These are phyloP conservation scores for Lachnellula suecica DNA, from an alignment of 2,329 filamentous ascomycete genomes.

Conservation along the genomic window DNA sequence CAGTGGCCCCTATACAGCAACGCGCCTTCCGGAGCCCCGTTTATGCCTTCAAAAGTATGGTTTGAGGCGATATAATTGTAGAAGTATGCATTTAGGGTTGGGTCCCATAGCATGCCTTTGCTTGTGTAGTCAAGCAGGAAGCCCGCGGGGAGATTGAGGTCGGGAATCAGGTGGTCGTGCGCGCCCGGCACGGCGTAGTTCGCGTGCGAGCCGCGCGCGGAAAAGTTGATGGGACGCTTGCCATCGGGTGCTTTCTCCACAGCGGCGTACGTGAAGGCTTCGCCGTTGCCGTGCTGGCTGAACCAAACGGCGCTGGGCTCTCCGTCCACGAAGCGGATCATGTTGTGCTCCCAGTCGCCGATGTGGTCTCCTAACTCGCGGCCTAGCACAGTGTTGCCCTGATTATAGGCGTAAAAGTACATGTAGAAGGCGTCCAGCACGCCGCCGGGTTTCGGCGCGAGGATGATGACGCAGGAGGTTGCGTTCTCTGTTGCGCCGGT, in stretches of 20 bases:
- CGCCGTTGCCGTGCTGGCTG: constrained; percentile 60
- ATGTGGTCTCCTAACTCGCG: constrained; percentile 49
- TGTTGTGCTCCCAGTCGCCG: constrained; percentile 67
- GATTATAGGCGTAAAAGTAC: constrained; percentile 36
- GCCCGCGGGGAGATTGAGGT: constrained; percentile 53
- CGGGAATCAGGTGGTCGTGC: constrained; percentile 64
- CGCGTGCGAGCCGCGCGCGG: constrained; percentile 61
- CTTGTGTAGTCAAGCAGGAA: constrained; percentile 56
- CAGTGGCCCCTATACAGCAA: constrained; percentile 57
- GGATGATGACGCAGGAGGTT: constrained; percentile 51
- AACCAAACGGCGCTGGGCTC: constrained; percentile 58
- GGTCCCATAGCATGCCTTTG: constrained; percentile 59
- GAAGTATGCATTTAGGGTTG: constrained; percentile 51
- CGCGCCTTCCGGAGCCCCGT: constrained; percentile 48
- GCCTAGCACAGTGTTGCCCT: constrained; percentile 31
- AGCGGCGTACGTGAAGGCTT: constrained; percentile 59
- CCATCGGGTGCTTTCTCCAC: constrained; percentile 49
- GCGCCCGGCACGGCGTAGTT: constrained; percentile 59
- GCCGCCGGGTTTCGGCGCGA: constrained; percentile 57
- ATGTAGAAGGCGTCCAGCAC: constrained; percentile 33
- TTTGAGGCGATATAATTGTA: constrained; percentile 49
- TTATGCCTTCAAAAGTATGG: constrained; percentile 20
- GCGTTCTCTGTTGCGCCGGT: constrained; percentile 49
- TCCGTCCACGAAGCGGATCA: constrained; percentile 62
- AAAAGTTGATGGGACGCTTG: constrained; percentile 55